Evolutionary conservation across 2,329 filamentous ascomycete genomes (phyloP), one percentile per base, ranked within the genome.

Genomic region (Emmonsia crescens): DNA sequence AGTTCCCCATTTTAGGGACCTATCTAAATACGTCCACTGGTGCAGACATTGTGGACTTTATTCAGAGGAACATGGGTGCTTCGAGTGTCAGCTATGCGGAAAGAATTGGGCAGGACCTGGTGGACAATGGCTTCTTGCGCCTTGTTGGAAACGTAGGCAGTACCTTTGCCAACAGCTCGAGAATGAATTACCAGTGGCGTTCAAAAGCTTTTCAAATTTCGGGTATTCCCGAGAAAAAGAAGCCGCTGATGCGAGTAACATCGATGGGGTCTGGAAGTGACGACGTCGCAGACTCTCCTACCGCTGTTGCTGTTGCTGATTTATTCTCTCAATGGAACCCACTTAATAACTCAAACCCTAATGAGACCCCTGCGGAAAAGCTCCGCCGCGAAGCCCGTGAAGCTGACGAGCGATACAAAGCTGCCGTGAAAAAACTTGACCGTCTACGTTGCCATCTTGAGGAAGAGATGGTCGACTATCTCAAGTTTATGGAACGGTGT

Each of bases 131-230:
- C 44, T 93, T 96, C 72, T 79, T 99, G 70, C 86, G 94, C 59
- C 80, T 99, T 60, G 85, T 99, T 64, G 94, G 94, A 66, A 96
- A 94, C 69, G 92, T 99, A 60, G 94, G 94, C 64, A 97, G 85
- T 76, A 90, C 88, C 0, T 99, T 99, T 73, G 92, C 93, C 68
- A 99, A 99, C 77, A 97, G 92, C 80, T 96, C 92, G 66, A 91
- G 89, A 76, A 89, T 97, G 85, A 93, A 89, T 73, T 99, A 99
- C 74, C 94, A 99, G 75, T 99, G 94, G 94, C 88, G 91, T 60
- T 85, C 92, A 8, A 95, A 91, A 77, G 88, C 89, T 5, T 99
- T 97, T 78, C 87, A 95, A 71, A 74, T 94, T 61, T 87, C 91
- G 31, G 93, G 92, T 27, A 80, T 96, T 60, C 91, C 90, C 0